Conservation (phyloP, 1,284 basidiomycete genomes). For the Erythrobasidium hasegawianum region DNA sequence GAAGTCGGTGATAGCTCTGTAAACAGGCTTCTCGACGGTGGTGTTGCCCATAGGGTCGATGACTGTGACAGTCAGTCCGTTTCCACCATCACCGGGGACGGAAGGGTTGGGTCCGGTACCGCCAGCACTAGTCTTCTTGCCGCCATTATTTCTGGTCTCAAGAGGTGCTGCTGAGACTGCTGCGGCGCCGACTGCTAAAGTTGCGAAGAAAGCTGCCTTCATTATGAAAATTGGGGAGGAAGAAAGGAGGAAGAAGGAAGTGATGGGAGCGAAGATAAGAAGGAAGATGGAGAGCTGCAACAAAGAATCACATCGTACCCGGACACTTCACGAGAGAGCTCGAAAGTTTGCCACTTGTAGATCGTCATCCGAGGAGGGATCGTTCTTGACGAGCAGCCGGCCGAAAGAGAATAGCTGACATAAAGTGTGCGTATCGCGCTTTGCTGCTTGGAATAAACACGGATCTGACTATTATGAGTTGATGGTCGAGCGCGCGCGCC, state of each 20-base stretch:
- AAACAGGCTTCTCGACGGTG: slow-evolving; percentile 36
- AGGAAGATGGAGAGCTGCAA: no score
- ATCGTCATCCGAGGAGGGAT: no score
- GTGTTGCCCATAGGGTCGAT: slow-evolving; percentile 12
- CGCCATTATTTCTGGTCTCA: neutral
- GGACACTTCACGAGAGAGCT: no score
- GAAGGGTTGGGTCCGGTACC: neutral
- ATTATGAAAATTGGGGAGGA: neutral
- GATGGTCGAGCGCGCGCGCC: no score
- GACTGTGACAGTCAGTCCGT: slow-evolving; percentile 53
- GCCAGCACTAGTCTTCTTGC: slow-evolving; percentile 3
- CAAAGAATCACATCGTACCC: no score
- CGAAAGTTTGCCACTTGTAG: no score
- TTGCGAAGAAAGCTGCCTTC: slow-evolving; percentile 3
- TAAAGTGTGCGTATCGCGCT: no score
- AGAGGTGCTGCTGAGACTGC: neutral
- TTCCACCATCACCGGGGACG: neutral
- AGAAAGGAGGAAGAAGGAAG: neutral
- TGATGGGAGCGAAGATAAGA: no score
- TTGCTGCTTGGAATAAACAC: no score
- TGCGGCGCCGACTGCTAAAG: neutral
- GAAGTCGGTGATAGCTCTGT: slow-evolving; percentile 36
- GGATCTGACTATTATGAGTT: no score
- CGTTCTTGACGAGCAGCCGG: no score
- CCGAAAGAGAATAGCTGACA: no score